phyloP scores from a whole-genome alignment of 192 early-diverging fungal genomes.

The Chytriomyces hyalinus region DNA sequence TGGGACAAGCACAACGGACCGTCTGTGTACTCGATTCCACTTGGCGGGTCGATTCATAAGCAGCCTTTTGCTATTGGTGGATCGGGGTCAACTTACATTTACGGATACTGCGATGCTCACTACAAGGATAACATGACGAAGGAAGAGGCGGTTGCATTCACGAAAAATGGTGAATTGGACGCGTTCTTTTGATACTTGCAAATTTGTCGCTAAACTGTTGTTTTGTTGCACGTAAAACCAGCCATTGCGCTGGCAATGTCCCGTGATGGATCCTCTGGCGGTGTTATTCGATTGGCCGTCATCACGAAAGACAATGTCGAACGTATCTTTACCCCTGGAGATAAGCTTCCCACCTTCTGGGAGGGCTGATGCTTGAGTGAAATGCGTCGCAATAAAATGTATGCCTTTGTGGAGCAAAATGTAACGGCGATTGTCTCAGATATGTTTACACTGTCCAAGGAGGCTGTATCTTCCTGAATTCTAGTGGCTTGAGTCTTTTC shows the following conservation, averaged over 20 bases:
- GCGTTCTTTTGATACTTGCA: not conserved
- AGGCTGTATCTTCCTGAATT: too few species aligned
- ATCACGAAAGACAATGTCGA: constrained; percentile 92
- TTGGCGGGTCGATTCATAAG: constrained; percentile 92
- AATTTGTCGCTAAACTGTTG: not conserved
- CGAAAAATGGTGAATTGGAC: constrained; percentile 80
- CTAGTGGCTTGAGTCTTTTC: too few species aligned
- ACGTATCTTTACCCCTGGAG: constrained; percentile 82
- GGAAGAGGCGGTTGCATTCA: constrained; percentile 90
- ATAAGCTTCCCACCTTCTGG: constrained; percentile 58
- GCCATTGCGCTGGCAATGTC: constrained; percentile 92
- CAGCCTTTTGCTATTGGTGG: constrained; percentile 94
- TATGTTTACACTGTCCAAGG: too few species aligned
- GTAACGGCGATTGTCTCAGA: too few species aligned
- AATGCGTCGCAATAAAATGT: too few species aligned
- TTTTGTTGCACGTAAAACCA: constrained; percentile 37
- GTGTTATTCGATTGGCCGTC: constrained; percentile 90
- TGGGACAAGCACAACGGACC: constrained; percentile 93
- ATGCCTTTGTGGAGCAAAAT: too few species aligned
- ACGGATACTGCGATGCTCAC: constrained; percentile 93
- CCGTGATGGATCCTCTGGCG: constrained; percentile 96
- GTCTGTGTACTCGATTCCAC: constrained; percentile 85
- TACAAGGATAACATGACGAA: constrained; percentile 81
- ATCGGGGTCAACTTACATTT: constrained; percentile 95
- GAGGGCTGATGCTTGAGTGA: constrained; percentile 45